Percentiles rank a stretch among this genome's conserved stretches.
Evolutionary conservation across 2,329 filamentous ascomycete genomes (phyloP).

Genomic region (Penicillium sp.): DNA sequence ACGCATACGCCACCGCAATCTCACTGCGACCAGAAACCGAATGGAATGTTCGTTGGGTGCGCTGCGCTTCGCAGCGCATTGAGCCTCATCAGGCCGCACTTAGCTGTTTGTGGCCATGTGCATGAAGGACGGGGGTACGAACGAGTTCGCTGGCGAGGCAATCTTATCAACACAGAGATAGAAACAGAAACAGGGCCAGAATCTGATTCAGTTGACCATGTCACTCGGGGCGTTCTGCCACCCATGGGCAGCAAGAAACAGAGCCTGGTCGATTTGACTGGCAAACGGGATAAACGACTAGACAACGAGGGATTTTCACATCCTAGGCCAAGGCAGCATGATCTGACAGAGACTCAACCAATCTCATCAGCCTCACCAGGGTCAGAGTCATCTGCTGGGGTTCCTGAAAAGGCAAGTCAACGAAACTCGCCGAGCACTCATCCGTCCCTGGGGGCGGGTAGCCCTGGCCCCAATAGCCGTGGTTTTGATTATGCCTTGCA

Average conservation of each 20-base stretch:
- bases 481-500: constrained; percentile 12
- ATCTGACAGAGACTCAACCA: neutral
- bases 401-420: constrained; percentile 3
- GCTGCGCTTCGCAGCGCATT: constrained; percentile 45
- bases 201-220: constrained; percentile 7
- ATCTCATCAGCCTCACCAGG: constrained; percentile 3
- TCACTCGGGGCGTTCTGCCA: constrained; percentile 31
- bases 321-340: neutral
- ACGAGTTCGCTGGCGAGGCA: constrained; percentile 46
- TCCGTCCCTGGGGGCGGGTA: constrained; percentile 9
- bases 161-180: neutral
- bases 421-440: neutral
- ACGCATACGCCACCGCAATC: constrained; percentile 56
- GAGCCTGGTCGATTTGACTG: constrained; percentile 52
- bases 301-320: constrained; percentile 26
- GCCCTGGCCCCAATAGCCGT: neutral
- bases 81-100: constrained; percentile 46
- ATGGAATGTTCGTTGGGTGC: constrained; percentile 46
- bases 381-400: constrained; percentile 7
- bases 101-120: constrained; percentile 59
- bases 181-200: neutral
- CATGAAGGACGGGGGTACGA: constrained; percentile 56
- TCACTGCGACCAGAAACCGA: constrained; percentile 44
- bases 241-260: constrained; percentile 52
- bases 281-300: constrained; percentile 35